phyloP scores from a whole-genome alignment of 179 eudicot species.

The Heliamphora pulchella region DNA sequence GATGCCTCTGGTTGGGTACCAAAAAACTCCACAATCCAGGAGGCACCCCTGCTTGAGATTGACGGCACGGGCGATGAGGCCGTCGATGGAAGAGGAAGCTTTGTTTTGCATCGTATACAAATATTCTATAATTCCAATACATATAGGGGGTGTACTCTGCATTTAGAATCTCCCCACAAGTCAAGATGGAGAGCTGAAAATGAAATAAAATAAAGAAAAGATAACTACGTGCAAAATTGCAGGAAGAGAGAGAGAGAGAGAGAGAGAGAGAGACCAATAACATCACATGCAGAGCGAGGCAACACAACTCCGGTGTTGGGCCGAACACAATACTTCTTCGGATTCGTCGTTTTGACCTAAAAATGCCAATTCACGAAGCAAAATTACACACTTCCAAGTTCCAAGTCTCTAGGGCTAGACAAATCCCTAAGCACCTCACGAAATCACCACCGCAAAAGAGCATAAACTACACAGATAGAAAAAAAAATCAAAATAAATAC shows the following conservation, averaged over 20 bases:
- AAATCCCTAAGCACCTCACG: neutral
- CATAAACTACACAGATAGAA: neutral
- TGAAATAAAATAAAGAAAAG: neutral
- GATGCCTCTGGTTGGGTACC: no score
- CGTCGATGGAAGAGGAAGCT: no score
- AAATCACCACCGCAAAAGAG: neutral
- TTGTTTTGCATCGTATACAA: no score
- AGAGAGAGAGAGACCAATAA: slow-evolving; percentile 33
- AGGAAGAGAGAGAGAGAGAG: neutral
- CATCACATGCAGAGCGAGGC: slow-evolving; percentile 51
- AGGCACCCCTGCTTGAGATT: no score
- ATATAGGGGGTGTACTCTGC: no score
- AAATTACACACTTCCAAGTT: neutral
- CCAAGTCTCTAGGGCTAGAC: slow-evolving; percentile 7
- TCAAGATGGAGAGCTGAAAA: neutral
- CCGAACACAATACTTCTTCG: slow-evolving; percentile 63
- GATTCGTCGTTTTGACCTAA: slow-evolving; percentile 67
- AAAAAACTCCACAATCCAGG: no score
- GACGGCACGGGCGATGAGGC: no score
- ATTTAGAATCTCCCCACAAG: no score
- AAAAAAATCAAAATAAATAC: slow-evolving; percentile 15
- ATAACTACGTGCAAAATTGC: neutral
- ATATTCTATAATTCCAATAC: no score
- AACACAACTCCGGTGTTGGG: slow-evolving; percentile 55
- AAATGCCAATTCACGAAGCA: neutral